Percentiles rank a stretch among this genome's conserved stretches.
Conservation (phyloP, 352 stramenopile species). For the Hyphochytrium catenoides region DNA sequence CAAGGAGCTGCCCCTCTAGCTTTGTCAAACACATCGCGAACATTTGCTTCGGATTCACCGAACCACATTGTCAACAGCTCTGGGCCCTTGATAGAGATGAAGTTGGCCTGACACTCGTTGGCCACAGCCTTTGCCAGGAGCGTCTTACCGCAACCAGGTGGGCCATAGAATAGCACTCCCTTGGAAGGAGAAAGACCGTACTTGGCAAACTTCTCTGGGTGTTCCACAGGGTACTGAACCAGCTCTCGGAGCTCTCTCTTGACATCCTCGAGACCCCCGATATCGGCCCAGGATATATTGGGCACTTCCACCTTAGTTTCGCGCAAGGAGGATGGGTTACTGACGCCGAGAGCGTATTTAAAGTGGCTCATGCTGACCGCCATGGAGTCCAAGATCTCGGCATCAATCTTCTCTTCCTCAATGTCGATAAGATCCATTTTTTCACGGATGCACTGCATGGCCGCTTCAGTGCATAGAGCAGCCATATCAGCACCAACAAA, state of each 20-base stretch:
- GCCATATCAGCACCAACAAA: constrained; percentile 99
- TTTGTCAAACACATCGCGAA: constrained; percentile 98
- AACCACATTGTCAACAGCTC: constrained; percentile 99
- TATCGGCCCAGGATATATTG: constrained; percentile 95
- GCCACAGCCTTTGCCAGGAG: constrained; percentile 98
- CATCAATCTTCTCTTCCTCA: constrained; percentile 96
- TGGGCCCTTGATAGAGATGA: constrained; percentile 98
- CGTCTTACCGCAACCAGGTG: constrained; percentile 97
- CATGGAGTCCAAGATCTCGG: constrained; percentile 95
- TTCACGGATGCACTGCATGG: constrained; percentile 96
- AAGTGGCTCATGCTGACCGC: constrained; percentile 96
- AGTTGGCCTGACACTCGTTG: constrained; percentile 99
- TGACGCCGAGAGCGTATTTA: constrained; percentile 89
- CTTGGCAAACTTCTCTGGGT: constrained; percentile 99
- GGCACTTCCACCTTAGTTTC: constrained; percentile 98
- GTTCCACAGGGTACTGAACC: constrained; percentile 98
- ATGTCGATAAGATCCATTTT: constrained; percentile 99
- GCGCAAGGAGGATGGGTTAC: constrained; percentile 93
- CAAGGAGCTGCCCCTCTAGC: constrained; percentile 86
- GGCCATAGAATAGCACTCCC: constrained; percentile 98
- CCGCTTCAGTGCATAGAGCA: constrained; percentile 91
- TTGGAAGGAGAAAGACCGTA: constrained; percentile 79
- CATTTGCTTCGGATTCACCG: constrained; percentile 94
- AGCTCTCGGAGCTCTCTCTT: constrained; percentile 97
- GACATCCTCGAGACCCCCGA: constrained; percentile 91